Evolutionary conservation across 345 rosid species (phyloP).

Genomic region (Noccaea bulbosa): DNA sequence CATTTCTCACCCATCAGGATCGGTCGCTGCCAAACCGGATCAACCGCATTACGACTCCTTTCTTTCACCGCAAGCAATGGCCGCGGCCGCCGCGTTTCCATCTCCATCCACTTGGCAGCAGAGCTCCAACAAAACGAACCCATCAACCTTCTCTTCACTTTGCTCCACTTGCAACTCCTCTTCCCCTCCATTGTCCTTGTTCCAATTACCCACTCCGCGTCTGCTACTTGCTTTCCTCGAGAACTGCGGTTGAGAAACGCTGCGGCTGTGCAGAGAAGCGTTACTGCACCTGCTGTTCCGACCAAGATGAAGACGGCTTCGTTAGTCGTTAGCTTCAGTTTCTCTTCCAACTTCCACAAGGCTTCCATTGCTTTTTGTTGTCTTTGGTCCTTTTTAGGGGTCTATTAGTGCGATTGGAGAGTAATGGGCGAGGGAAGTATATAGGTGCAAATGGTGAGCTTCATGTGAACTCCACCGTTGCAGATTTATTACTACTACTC

Average conservation of each 20-base stretch:
- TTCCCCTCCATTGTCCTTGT: slow-evolving; percentile 23
- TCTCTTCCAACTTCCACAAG: slow-evolving; percentile 67
- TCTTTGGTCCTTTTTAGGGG: not conserved
- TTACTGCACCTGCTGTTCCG: slow-evolving; percentile 49
- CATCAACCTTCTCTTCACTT: slow-evolving; percentile 54
- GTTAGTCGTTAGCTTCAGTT: slow-evolving; percentile 61
- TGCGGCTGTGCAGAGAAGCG: slow-evolving; percentile 53
- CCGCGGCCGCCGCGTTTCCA: slow-evolving; percentile 15
- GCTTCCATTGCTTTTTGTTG: slow-evolving; percentile 59
- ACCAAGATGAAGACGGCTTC: slow-evolving; percentile 56
- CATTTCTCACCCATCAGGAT: slow-evolving; percentile 91
- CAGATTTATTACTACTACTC: slow-evolving; percentile 24
- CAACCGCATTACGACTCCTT: slow-evolving; percentile 59
- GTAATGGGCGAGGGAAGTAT: slow-evolving; percentile 22
- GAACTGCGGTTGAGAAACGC: slow-evolving; percentile 43
- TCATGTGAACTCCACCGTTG: slow-evolving; percentile 65
- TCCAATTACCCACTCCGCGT: slow-evolving; percentile 20
- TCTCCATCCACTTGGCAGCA: slow-evolving; percentile 59
- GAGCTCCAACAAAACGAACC: slow-evolving; percentile 77
- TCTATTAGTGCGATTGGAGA: slow-evolving; percentile 9
- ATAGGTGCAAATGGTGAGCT: slow-evolving; percentile 38
- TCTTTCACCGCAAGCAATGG: slow-evolving; percentile 43
- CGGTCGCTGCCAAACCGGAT: slow-evolving; percentile 82
- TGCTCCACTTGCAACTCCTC: slow-evolving; percentile 45
- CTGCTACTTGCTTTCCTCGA: slow-evolving; percentile 51